Percentiles rank a stretch among this genome's conserved stretches.
These are phyloP conservation scores for Amphichorda felina DNA, from an alignment of 2,329 filamentous ascomycete genomes.

Conservation along the genomic window DNA sequence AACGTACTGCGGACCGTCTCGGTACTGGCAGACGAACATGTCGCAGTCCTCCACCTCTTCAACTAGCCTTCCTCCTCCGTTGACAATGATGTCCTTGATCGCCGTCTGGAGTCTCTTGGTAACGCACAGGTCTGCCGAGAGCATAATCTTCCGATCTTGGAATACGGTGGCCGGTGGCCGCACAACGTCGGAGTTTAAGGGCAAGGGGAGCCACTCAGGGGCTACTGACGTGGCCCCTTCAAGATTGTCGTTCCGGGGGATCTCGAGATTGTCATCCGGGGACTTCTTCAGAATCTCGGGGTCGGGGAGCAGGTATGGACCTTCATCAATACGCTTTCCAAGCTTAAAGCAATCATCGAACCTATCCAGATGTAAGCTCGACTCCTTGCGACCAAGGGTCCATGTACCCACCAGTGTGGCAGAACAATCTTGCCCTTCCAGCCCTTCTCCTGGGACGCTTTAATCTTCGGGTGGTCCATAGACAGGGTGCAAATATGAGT, in stretches of 20 bases:
- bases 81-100: constrained; percentile 57
- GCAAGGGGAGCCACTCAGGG: constrained; percentile 29
- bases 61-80: constrained; percentile 60
- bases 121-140: constrained; percentile 64
- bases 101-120: constrained; percentile 39
- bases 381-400: background rate
- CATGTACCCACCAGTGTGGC: constrained; percentile 69
- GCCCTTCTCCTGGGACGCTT: constrained; percentile 48
- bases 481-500: constrained; percentile 84
- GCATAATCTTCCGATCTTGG: constrained; percentile 61
- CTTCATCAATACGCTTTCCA: constrained; percentile 80
- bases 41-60: constrained; percentile 57
- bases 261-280: constrained; percentile 41
- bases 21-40: constrained; percentile 79
- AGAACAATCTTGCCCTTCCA: constrained; percentile 73
- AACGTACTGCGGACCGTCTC: constrained; percentile 69
- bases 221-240: constrained; percentile 50
- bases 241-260: constrained; percentile 48
- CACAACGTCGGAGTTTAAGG: constrained; percentile 25
- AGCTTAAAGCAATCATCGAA: constrained; percentile 95
- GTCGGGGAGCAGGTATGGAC: constrained; percentile 74
- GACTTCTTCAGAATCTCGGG: constrained; percentile 64
- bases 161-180: constrained; percentile 61
- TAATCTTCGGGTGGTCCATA: constrained; percentile 61
- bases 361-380: constrained; percentile 31